Conservation (phyloP, 176 grass and related monocot species). For the Canna indica region DNA sequence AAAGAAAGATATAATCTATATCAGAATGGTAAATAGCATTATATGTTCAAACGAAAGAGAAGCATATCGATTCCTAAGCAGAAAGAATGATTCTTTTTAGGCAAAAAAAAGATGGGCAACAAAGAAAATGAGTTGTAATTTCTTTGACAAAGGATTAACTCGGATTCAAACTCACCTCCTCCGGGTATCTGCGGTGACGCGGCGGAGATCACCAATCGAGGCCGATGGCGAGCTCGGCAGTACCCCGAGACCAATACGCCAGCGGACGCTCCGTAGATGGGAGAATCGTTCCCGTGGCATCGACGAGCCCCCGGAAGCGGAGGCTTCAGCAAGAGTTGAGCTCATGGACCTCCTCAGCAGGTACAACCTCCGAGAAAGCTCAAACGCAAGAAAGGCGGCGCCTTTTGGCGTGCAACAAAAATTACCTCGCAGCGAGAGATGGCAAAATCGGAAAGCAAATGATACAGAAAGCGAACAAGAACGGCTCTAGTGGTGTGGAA, state of each 20-base stretch:
- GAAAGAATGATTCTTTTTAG: background rate
- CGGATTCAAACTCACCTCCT: slow-evolving; percentile 35
- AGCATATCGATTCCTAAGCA: background rate
- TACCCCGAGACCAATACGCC: slow-evolving; percentile 90
- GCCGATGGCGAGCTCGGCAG: slow-evolving; percentile 48
- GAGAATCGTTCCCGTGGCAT: slow-evolving; percentile 29
- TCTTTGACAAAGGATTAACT: background rate
- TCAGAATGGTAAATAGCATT: too few species aligned
- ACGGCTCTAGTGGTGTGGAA: background rate
- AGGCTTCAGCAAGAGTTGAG: background rate
- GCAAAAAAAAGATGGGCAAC: background rate
- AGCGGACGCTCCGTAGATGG: slow-evolving; percentile 61
- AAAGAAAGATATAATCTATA: background rate
- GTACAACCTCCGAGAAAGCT: too few species aligned
- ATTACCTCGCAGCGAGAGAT: background rate
- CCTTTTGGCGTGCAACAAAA: background rate
- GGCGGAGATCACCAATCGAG: slow-evolving; percentile 64
- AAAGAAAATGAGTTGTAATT: background rate
- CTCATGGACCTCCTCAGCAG: slow-evolving; percentile 23
- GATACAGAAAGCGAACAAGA: background rate
- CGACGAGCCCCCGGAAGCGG: slow-evolving; percentile 19
- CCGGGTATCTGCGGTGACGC: slow-evolving; percentile 71
- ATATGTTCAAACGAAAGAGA: slow-evolving; percentile 8
- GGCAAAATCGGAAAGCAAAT: background rate
- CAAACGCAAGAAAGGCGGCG: background rate